Percentiles rank a stretch among this genome's conserved stretches.
These are phyloP conservation scores for Pichia deserticola DNA, from an alignment of 805 yeast species.

Conservation along the genomic window DNA sequence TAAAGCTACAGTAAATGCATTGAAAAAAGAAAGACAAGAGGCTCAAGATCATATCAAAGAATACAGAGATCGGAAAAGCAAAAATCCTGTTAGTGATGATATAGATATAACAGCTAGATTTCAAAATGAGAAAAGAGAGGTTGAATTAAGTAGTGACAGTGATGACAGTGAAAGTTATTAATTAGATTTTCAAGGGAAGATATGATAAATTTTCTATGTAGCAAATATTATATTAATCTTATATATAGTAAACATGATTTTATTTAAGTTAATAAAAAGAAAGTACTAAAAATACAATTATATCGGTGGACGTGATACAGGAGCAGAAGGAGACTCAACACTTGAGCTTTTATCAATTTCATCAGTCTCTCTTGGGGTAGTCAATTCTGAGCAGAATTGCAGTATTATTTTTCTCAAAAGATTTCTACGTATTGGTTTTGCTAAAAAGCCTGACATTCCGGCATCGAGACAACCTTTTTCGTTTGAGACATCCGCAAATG, in stretches of 20 bases:
- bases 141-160: slow-evolving; percentile 4
- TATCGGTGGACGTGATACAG: no score
- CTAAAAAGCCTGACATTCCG: slow-evolving; percentile 90
- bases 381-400: slow-evolving; percentile 32
- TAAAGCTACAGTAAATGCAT: neutral
- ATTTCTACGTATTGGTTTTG: slow-evolving; percentile 78
- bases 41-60: neutral
- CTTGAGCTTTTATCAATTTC: neutral
- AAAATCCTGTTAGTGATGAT: neutral
- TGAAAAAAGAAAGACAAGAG: slow-evolving; percentile 1
- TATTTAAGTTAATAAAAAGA: no score
- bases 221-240: neutral
- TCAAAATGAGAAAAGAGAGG: neutral
- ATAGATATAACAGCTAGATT: no score
- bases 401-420: slow-evolving; percentile 52
- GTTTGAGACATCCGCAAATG: slow-evolving; percentile 90
- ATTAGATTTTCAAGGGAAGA: neutral
- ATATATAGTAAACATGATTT: neutral
- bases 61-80: neutral
- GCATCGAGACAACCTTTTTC: slow-evolving; percentile 75
- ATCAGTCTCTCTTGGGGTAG: neutral
- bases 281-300: no score
- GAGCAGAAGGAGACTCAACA: no score
- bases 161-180: neutral
- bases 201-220: neutral